phyloP scores from a whole-genome alignment of 305 asterid genomes.

The Solanum chacoense region DNA sequence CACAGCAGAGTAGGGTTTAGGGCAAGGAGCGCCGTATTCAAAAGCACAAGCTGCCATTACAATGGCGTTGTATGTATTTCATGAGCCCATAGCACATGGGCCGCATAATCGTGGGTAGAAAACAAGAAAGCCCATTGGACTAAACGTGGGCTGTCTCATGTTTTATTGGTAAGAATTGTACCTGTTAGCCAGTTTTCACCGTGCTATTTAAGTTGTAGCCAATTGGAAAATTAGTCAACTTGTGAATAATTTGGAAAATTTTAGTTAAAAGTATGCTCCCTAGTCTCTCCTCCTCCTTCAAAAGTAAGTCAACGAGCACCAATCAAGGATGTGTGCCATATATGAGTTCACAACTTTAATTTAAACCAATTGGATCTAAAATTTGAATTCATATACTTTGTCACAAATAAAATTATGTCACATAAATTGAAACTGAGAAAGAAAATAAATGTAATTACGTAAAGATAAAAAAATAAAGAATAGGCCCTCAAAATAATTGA shows the following conservation, averaged over 20 bases:
- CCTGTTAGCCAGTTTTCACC: background rate
- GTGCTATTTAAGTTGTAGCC: background rate
- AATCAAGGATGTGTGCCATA: too few species aligned
- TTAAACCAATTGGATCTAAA: too few species aligned
- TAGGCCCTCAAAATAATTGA: too few species aligned
- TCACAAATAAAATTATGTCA: too few species aligned
- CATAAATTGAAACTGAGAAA: too few species aligned
- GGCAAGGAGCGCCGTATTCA: background rate
- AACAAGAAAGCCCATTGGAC: background rate
- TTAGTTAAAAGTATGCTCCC: background rate
- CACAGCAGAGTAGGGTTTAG: conserved; percentile 13
- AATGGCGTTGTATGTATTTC: background rate
- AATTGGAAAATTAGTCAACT: background rate
- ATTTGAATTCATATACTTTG: too few species aligned
- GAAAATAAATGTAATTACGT: too few species aligned
- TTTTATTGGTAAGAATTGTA: background rate
- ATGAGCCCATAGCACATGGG: background rate
- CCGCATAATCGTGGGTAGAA: background rate
- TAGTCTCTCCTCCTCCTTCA: too few species aligned
- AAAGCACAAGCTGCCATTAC: background rate
- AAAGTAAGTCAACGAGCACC: background rate
- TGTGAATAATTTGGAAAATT: too few species aligned
- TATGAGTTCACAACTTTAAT: too few species aligned
- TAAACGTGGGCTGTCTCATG: background rate
- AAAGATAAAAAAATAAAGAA: too few species aligned